Conservation (phyloP, 768 basidiomycete species). For the Leucocoprinus leucothites region DNA sequence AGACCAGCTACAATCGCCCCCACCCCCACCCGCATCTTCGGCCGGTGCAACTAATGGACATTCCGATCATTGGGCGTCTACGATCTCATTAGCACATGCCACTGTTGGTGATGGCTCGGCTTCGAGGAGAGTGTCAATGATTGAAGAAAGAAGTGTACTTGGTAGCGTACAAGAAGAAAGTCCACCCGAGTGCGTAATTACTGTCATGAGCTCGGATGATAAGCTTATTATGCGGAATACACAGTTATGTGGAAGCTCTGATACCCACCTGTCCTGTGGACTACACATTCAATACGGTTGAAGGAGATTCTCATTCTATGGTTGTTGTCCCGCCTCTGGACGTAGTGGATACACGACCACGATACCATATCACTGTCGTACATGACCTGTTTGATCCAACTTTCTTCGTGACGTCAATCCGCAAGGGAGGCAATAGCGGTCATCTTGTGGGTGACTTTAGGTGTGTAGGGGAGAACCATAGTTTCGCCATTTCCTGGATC, state of each 20-base stretch:
- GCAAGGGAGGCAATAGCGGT: slow-evolving; percentile 14
- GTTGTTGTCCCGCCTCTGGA: slow-evolving; percentile 15
- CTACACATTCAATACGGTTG: not conserved
- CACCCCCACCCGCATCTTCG: not conserved
- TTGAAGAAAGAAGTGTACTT: not conserved
- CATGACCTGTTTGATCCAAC: slow-evolving; percentile 19
- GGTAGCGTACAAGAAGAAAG: not conserved
- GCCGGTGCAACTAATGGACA: not conserved
- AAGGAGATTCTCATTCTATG: not conserved
- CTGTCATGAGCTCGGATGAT: not conserved
- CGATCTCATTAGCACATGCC: slow-evolving; percentile 3
- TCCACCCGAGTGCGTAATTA: not conserved
- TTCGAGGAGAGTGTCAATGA: slow-evolving; percentile 10
- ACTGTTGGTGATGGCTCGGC: slow-evolving; percentile 4
- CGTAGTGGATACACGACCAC: slow-evolving; percentile 14
- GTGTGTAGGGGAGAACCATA: slow-evolving; percentile 12
- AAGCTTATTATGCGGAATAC: not conserved
- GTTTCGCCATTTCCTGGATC: not conserved
- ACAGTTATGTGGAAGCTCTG: slow-evolving; percentile 5
- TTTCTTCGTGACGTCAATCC: slow-evolving; percentile 18
- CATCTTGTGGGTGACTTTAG: slow-evolving; percentile 18
- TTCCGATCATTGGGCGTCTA: not conserved
- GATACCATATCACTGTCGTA: slow-evolving; percentile 18
- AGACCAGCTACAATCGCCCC: not conserved
- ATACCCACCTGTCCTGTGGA: slow-evolving; percentile 4